Evolutionary conservation across 2,329 filamentous ascomycete species (phyloP).

Genomic region (Colletotrichum australisinense): DNA sequence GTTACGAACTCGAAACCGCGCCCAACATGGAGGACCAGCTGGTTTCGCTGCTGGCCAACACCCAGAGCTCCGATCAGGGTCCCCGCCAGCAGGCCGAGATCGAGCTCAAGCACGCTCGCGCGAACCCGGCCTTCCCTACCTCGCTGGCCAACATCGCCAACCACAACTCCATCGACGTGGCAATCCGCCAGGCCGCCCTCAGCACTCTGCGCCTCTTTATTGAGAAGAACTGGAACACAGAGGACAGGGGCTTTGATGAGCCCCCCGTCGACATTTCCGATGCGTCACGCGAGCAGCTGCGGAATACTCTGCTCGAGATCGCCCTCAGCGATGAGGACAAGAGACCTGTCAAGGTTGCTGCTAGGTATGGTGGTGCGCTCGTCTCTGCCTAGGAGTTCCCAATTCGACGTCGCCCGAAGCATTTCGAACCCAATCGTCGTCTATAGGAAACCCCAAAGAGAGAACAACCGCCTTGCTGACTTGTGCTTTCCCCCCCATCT

Average conservation of each 20-base stretch:
- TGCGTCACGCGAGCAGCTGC: conserved; percentile 77
- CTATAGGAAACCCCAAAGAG: background rate
- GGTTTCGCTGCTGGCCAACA: conserved; percentile 87
- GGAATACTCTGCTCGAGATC: conserved; percentile 80
- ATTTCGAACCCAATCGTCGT: background rate
- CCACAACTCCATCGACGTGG: conserved; percentile 77
- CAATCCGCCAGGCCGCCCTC: conserved; percentile 86
- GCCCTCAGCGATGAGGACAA: conserved; percentile 80
- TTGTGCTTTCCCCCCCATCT: conserved; percentile 21
- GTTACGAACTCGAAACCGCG: background rate
- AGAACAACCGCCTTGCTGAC: conserved; percentile 14
- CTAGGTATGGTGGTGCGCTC: conserved; percentile 68
- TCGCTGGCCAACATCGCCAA: conserved; percentile 85
- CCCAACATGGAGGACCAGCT: conserved; percentile 89
- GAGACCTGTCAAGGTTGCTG: conserved; percentile 88
- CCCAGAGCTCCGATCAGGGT: conserved; percentile 80
- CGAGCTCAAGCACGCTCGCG: conserved; percentile 78
- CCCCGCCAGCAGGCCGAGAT: conserved; percentile 89
- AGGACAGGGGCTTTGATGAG: conserved; percentile 75
- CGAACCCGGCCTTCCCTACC: conserved; percentile 78
- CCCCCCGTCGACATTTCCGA: conserved; percentile 76
- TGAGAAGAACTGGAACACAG: conserved; percentile 83
- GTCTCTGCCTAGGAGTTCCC: background rate
- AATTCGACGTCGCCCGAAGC: background rate
- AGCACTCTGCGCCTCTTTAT: conserved; percentile 86